Conservation (phyloP, 768 basidiomycete genomes). For the Psilocybe tampanensis region DNA sequence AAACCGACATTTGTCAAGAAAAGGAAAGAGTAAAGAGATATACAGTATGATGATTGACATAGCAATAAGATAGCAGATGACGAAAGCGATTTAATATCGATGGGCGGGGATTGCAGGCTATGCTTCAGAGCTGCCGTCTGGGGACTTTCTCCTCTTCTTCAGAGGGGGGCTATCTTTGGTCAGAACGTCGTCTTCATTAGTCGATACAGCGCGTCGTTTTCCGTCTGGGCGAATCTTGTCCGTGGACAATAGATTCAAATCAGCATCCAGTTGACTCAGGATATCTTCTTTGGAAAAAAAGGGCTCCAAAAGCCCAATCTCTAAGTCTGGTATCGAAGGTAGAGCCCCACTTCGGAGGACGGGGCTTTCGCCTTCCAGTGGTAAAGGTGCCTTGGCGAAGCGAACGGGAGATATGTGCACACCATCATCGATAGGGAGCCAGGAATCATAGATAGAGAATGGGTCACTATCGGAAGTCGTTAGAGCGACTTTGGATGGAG, state of each 20-base stretch:
- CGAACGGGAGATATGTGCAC: constrained; percentile 25
- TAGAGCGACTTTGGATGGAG: constrained; percentile 18
- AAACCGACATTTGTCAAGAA: constrained; percentile 16
- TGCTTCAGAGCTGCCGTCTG: constrained; percentile 13
- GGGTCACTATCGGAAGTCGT: constrained; percentile 38
- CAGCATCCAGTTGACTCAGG: constrained; percentile 26
- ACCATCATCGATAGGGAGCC: constrained; percentile 31
- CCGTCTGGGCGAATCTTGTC: constrained; percentile 24
- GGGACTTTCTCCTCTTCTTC: constrained; percentile 53
- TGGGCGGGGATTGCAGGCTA: constrained; percentile 1
- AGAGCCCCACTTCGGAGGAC: constrained; percentile 44
- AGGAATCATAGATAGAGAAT: constrained; percentile 48
- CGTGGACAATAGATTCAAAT: constrained; percentile 33
- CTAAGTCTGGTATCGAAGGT: constrained; percentile 43
- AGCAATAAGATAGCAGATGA: constrained; percentile 26
- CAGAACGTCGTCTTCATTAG: constrained; percentile 4
- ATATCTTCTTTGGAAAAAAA: constrained; percentile 46
- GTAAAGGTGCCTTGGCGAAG: constrained; percentile 31
- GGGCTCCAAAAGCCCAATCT: constrained; percentile 58
- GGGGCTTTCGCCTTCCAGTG: constrained; percentile 52
- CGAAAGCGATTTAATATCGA: constrained; percentile 15
- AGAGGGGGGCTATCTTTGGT: constrained; percentile 40
- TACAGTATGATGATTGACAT: constrained; percentile 21
- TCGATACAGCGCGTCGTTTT: constrained; percentile 13
- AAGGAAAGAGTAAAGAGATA: constrained; percentile 27